Evolutionary conservation across 202 grass and related monocot genomes (phyloP).

Genomic region (Eragrostis tef): DNA sequence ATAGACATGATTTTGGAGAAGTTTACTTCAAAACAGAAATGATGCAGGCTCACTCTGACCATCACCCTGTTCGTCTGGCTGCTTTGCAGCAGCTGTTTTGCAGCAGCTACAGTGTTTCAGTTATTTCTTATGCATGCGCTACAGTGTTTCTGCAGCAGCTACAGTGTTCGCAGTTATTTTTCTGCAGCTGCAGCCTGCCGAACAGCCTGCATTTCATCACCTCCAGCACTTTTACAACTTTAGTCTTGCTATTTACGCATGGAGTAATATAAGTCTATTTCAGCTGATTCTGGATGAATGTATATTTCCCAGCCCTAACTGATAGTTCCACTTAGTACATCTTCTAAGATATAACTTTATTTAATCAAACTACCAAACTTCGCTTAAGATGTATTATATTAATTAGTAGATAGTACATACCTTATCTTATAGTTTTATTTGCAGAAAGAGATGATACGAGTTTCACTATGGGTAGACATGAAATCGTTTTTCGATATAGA

Average conservation of each 20-base stretch:
- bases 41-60: too few relatives aligned
- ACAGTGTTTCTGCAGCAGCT: too few relatives aligned
- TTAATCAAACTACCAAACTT: not conserved
- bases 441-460: not conserved
- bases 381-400: too few relatives aligned
- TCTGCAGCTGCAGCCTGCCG: too few relatives aligned
- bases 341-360: not conserved
- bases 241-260: not conserved
- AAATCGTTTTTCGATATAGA: not conserved
- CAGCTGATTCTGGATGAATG: not conserved
- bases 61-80: too few relatives aligned
- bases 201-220: conserved; percentile 8
- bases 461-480: not conserved
- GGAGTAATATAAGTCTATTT: not conserved
- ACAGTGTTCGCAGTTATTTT: too few relatives aligned
- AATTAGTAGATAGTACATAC: too few relatives aligned
- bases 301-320: not conserved
- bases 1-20: too few relatives aligned
- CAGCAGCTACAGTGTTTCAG: too few relatives aligned
- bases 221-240: not conserved
- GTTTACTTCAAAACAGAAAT: too few relatives aligned
- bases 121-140: too few relatives aligned
- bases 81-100: too few relatives aligned
- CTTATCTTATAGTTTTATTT: not conserved
- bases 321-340: not conserved